Conservation (phyloP, 352 stramenopile genomes). For the Phytophthora uliginosa region DNA sequence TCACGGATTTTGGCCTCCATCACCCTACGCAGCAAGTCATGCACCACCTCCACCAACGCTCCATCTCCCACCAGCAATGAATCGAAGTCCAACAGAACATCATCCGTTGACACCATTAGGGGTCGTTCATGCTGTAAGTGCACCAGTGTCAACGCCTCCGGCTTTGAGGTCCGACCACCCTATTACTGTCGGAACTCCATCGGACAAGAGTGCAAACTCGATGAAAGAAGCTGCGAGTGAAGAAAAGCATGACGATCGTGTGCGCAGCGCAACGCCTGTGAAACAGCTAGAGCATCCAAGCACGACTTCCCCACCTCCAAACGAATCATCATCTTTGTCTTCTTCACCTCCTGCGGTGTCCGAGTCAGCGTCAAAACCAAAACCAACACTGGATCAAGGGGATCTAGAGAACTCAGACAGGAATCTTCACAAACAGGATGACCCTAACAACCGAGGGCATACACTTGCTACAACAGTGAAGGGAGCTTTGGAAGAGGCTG, state of each 20-base stretch:
- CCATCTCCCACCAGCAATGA: slow-evolving; percentile 16
- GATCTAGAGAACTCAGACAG: background rate
- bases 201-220: slow-evolving; percentile 5
- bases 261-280: slow-evolving; percentile 11
- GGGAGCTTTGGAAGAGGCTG: slow-evolving; percentile 70
- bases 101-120: background rate
- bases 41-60: slow-evolving; percentile 16
- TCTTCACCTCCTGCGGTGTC: background rate
- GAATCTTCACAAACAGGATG: background rate
- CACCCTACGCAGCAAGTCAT: slow-evolving; percentile 28
- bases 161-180: background rate
- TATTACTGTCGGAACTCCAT: background rate
- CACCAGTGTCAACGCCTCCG: background rate
- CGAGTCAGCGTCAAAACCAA: background rate
- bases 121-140: background rate
- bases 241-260: slow-evolving; percentile 12
- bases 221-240: background rate
- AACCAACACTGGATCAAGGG: slow-evolving; percentile 10
- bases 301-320: background rate
- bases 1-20: slow-evolving; percentile 40
- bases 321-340: background rate
- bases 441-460: slow-evolving; percentile 39
- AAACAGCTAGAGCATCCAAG: background rate
- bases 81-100: slow-evolving; percentile 6
- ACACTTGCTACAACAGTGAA: slow-evolving; percentile 61